phyloP scores from a whole-genome alignment of 2,329 filamentous ascomycete species.

The Trichoderma aggressivum region DNA sequence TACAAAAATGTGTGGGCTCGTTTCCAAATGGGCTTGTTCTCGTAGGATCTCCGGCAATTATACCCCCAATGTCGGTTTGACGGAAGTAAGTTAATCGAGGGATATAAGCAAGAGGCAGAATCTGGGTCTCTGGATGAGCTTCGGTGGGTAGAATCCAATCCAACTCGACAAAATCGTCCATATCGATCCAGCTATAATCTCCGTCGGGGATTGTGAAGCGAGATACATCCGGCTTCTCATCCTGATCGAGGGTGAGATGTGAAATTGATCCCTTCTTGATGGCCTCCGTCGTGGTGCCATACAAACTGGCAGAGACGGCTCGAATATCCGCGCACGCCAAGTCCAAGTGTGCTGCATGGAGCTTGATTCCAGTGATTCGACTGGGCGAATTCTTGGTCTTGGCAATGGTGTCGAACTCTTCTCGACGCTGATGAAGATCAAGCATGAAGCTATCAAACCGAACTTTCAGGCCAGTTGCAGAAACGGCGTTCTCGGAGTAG shows the following conservation, averaged over 20 bases:
- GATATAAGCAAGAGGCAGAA: conserved; percentile 84
- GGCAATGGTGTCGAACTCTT: conserved; percentile 82
- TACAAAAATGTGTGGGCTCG: conserved; percentile 90
- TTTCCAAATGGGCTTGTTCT: conserved; percentile 87
- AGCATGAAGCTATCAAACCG: conserved; percentile 96
- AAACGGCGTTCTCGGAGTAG: conserved; percentile 70
- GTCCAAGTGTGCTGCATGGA: conserved; percentile 91
- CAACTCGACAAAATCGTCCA: conserved; percentile 98
- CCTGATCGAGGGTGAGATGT: conserved; percentile 50
- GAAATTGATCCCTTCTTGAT: conserved; percentile 59
- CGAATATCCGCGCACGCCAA: conserved; percentile 87
- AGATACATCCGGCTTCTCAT: conserved; percentile 68
- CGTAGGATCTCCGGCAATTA: conserved; percentile 74
- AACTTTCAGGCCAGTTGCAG: conserved; percentile 93
- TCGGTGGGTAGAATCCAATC: conserved; percentile 94
- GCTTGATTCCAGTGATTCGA: conserved; percentile 88
- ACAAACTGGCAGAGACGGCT: conserved; percentile 87
- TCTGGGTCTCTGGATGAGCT: conserved; percentile 88
- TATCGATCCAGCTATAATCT: conserved; percentile 95
- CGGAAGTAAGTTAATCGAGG: conserved; percentile 97
- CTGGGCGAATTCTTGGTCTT: conserved; percentile 72
- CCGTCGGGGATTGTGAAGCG: conserved; percentile 94
- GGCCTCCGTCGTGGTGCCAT: conserved; percentile 73
- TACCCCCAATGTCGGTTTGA: conserved; percentile 85
- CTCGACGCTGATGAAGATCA: conserved; percentile 88